Evolutionary conservation across 139 green algal genomes (phyloP), one percentile per base, ranked within the genome.

Genomic region (Marvania coccoides): DNA sequence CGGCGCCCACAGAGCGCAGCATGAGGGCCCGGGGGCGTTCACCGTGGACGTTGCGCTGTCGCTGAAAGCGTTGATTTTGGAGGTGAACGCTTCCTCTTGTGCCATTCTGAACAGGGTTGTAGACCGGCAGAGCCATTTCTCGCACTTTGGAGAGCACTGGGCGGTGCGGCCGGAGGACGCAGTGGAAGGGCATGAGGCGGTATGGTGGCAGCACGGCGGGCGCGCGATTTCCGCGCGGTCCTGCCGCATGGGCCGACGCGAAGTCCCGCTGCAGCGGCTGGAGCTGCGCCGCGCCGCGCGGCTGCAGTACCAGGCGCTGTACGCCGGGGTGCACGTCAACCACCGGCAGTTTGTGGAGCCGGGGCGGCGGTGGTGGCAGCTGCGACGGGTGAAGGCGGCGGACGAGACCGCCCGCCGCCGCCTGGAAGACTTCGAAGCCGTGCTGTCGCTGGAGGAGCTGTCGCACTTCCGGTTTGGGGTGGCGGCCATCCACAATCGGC

Each of bases 191-290:
- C 60, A 81, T 48, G 65, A 66, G 29, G 24, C 36, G 19, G 39
- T 33, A 26, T 85, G 79, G 79, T 85, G 79, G 79, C 74, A 71
- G 48, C 79, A 85, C 57, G 76, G 71, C 26, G 73, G 69, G 33
- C 38, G 36, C 35, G 53, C 64, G 31, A 47, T 74, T 1, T 24
- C 31, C 0, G 23, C 33, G 5, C 63, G 70, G 40, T 74, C 58
- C 46, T 38, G 38, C 3, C 42, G 24, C 3, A 31, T 75, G 8
- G 53, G 37, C 9, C 48, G 77, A 13, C 37, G 33, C 0, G 38
- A 84, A 70, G 59, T 72, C 3, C 39, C 70, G 2, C 56, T 81
- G 24, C 19, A n/a, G 0, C 31, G 6, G 3, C 37, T 85, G 30
- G 58, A 35, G 29, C 9, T 4, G 5, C 56, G 78, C 23, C 59